phyloP scores from a whole-genome alignment of 2,329 filamentous ascomycete genomes.

The Phyllosticta capitalensis region DNA sequence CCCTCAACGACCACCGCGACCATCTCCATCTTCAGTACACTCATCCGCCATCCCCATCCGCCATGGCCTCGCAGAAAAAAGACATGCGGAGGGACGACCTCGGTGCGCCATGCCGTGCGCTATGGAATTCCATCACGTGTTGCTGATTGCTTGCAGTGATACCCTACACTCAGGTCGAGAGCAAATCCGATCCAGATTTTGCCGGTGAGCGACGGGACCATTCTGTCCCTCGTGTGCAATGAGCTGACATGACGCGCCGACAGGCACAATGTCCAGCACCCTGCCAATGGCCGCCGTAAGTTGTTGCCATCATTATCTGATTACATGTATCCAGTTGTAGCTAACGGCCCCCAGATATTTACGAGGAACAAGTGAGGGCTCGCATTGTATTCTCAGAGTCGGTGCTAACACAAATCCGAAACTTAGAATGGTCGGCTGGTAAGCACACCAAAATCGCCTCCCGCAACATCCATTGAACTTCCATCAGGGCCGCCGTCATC shows the following conservation, averaged over 20 bases:
- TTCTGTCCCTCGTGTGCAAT: no score
- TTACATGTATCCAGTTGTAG: neutral
- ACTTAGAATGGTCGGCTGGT: slow-evolving; percentile 55
- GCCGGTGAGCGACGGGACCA: slow-evolving; percentile 48
- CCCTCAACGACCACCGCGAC: no score
- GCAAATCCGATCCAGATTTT: slow-evolving; percentile 58
- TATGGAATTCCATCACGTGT: slow-evolving; percentile 6
- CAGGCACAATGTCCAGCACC: slow-evolving; percentile 60
- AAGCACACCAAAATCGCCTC: slow-evolving; percentile 17
- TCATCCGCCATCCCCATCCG: slow-evolving; percentile 13
- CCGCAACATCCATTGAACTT: neutral
- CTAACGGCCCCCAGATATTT: slow-evolving; percentile 54
- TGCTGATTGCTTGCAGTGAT: slow-evolving; percentile 51
- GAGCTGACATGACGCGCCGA: neutral
- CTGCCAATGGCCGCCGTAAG: slow-evolving; percentile 82
- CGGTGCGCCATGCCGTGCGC: slow-evolving; percentile 42
- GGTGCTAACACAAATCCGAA: slow-evolving; percentile 12
- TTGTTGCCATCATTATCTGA: slow-evolving; percentile 15
- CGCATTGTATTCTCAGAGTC: no score
- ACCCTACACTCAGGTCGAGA: slow-evolving; percentile 72
- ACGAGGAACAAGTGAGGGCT: slow-evolving; percentile 67
- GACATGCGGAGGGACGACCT: slow-evolving; percentile 68
- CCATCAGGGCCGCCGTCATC: slow-evolving; percentile 57
- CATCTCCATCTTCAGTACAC: no score
- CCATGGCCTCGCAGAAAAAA: slow-evolving; percentile 56